Conservation (phyloP, 2,329 filamentous ascomycete genomes). For the Paraphaeosphaeria sporulosa region DNA sequence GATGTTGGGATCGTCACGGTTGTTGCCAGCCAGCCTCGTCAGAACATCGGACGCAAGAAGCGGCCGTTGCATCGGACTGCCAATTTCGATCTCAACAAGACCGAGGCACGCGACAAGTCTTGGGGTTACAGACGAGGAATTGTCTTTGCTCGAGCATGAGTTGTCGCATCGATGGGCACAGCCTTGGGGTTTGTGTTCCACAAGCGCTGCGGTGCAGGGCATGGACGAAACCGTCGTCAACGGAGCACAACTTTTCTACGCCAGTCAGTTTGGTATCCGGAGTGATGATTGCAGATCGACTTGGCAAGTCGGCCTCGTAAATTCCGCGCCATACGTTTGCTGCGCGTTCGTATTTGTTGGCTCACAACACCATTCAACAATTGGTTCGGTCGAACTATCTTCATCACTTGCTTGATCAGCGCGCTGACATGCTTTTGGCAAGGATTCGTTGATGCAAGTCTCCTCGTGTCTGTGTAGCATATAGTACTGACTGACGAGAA, state of each 20-base stretch:
- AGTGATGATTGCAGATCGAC: conserved; percentile 56
- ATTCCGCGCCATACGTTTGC: conserved; percentile 69
- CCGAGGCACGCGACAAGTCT: conserved; percentile 23
- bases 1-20: neutral
- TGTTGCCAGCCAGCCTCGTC: neutral
- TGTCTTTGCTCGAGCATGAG: conserved; percentile 64
- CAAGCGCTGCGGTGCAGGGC: conserved; percentile 72
- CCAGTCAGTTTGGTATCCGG: conserved; percentile 66
- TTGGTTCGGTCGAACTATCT: conserved; percentile 76
- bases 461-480: neutral
- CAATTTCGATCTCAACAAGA: neutral
- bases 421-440: conserved; percentile 65
- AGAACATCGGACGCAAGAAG: neutral
- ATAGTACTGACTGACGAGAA: neutral
- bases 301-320: conserved; percentile 70
- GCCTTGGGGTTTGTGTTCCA: conserved; percentile 66
- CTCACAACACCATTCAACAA: conserved; percentile 76
- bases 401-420: conserved; percentile 76
- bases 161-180: conserved; percentile 72
- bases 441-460: conserved; percentile 64
- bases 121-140: conserved; percentile 66
- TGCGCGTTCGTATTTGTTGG: conserved; percentile 76
- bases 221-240: conserved; percentile 73
- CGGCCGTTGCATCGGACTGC: neutral
- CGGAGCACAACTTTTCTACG: conserved; percentile 66